Base-by-base conservation (phyloP, 495 filamentous ascomycete species). In the Neurospora tetraspora region DNA sequence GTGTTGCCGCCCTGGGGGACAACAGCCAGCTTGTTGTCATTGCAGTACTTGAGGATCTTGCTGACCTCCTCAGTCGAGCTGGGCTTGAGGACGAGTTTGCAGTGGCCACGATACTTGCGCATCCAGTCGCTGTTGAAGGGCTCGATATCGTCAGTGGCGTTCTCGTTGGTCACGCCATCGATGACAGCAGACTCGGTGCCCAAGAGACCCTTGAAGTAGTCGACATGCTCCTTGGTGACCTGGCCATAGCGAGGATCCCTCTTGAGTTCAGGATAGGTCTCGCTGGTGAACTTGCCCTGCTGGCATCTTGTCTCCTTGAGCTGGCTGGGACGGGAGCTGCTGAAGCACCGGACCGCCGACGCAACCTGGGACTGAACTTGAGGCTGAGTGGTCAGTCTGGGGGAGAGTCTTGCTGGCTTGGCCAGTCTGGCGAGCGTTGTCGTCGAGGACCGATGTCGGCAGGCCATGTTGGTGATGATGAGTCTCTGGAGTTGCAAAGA, bases 1-100 rank as follows among this genome's bases (percentile, higher is more conserved):
- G 96, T 94, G 80, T 99, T 99, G 65, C 96, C 96, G 73, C 96
- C 96, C 83, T 99, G 96, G 0, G 96, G 96, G n/a, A 98, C 95
- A 5, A 98, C 94, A 40, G 96, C 96, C 74, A 99, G 86, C 81
- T 87, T 88, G 74, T 94, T 89, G 72, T 94, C 89, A 81, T 98
- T 97, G 84, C 96, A 98, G 87, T 98, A 96, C 80, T 90, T 89
- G 75, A 99, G 80, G 47, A 98, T 90, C 81, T 92, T 85, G 86
- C 92, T 94, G 78, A 97, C 90, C 81, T 99, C 91, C 73, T 93
- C 88, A 3, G 93, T 93, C 12, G 87, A 89, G 40, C 85, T 84
- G 10, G 96, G 96, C 82, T 95, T 97, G 68, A 99, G 83, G 10
- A 98, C 93, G 10, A 99, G 84, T 71, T 89, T 88, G 70, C 92